phyloP scores from a whole-genome alignment of 805 yeast species.

The Myxozyma geophila region DNA sequence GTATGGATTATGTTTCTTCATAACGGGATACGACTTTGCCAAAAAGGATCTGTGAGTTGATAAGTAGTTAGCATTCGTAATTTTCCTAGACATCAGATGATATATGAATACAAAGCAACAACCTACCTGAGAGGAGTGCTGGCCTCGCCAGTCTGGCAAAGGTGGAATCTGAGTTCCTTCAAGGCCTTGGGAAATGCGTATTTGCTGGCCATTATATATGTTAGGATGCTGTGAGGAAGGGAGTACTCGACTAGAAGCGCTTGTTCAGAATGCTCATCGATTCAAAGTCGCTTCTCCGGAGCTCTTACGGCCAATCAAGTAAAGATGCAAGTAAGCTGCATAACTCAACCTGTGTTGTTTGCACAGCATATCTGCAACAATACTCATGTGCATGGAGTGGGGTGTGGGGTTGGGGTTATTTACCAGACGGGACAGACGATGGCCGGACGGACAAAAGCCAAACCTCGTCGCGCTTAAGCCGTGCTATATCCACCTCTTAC shows the following conservation, averaged over 20 bases:
- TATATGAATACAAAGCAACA: neutral
- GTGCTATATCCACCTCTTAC: neutral
- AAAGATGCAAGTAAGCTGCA: constrained; percentile 1
- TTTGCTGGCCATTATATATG: constrained; percentile 41
- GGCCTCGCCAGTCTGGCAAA: constrained; percentile 78
- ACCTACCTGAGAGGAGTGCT: constrained; percentile 63
- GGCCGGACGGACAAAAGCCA: constrained; percentile 4
- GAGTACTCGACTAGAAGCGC: neutral
- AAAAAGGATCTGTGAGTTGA: constrained; percentile 58
- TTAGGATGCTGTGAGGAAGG: neutral
- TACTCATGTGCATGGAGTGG: neutral
- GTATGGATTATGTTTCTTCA: constrained; percentile 64
- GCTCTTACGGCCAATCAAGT: constrained; percentile 16
- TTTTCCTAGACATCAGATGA: neutral
- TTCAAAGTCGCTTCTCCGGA: constrained; percentile 6
- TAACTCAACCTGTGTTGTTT: neutral
- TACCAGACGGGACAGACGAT: neutral
- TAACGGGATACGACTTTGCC: constrained; percentile 63
- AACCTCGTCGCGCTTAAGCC: neutral
- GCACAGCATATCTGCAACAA: constrained; percentile 1
- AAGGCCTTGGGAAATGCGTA: constrained; percentile 55
- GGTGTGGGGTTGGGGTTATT: neutral
- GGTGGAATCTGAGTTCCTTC: constrained; percentile 74
- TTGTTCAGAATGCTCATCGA: neutral
- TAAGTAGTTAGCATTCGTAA: neutral